Evolutionary conservation across 2,329 filamentous ascomycete species (phyloP), one percentile per base, ranked within the genome.

Genomic region (Colletotrichum sp.): DNA sequence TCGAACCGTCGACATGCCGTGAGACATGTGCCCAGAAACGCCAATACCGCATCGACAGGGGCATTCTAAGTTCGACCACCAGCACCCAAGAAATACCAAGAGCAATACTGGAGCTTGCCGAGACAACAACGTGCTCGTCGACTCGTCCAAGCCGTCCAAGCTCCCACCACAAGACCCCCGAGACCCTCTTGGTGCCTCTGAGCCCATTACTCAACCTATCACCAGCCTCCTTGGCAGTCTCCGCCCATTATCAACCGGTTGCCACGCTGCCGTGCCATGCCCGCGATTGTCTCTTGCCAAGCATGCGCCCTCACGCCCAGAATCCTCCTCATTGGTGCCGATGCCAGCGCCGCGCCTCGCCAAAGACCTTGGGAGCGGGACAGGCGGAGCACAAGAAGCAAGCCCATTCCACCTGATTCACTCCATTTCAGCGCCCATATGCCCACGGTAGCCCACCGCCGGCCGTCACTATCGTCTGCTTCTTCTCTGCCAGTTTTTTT

Each of bases 311-410:
- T 72, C 57, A 72, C 57, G 68, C 64, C 70, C 64, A 73, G 59
- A 55, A 66, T 65, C 15, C 32, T 69, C 44, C 44, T 73, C 65
- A 76, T 74, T 76, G 74, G 74, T 76, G 74, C 70, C 59, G 70
- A 74, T 39, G 63, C 26, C 71, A 66, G 30, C 64, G 55, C 49
- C 59, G 59, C 36, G 70, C 70, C 69, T 73, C 73, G 70, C 64
- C 73, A 73, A 64, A 64, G 55, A 26, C 70, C 57, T 57, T 72
- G 55, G 57, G 30, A 72, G 73, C 73, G 74, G 73, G 70, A 73
- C 70, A 76, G 60, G 74, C 74, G 70, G 70, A 76, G 74, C 74
- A 76, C 70, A 76, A 76, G 74, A 76, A 74, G 70, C 63, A 72
- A 66, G 59, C 63, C 63, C 70, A 68, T 76, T 76, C 70, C 74